Evolutionary conservation across 352 stramenopile species (phyloP).

Genomic region (Phytophthora fragariae): DNA sequence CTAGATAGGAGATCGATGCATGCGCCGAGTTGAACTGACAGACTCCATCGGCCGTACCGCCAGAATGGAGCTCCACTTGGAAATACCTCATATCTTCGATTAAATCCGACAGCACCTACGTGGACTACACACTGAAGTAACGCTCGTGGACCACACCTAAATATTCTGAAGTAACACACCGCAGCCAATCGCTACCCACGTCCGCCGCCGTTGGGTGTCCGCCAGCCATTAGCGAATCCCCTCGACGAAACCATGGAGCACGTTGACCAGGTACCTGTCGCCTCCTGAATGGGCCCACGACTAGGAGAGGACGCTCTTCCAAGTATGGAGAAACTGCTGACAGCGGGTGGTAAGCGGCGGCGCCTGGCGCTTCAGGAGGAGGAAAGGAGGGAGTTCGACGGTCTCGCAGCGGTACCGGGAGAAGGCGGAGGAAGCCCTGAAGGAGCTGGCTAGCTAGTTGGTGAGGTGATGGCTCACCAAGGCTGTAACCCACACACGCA

Average conservation of each 20-base stretch:
- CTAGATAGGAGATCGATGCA: no score
- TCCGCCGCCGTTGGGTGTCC: neutral
- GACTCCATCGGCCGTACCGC: no score
- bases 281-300: neutral
- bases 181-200: slow-evolving; percentile 21
- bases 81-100: no score
- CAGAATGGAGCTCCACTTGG: no score
- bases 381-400: slow-evolving; percentile 20
- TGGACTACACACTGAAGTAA: neutral
- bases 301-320: neutral
- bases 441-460: slow-evolving; percentile 54
- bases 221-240: slow-evolving; percentile 43
- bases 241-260: slow-evolving; percentile 75
- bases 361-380: neutral
- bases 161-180: slow-evolving; percentile 24
- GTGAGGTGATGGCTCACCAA: slow-evolving; percentile 67
- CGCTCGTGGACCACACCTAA: neutral
- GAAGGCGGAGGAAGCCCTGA: slow-evolving; percentile 26
- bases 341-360: slow-evolving; percentile 2
- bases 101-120: no score
- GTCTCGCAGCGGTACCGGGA: slow-evolving; percentile 25
- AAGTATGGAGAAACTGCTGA: neutral
- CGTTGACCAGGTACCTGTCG: slow-evolving; percentile 78
- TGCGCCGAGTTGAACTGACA: no score
- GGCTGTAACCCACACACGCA: slow-evolving; percentile 74